These are phyloP conservation scores for Geotrichum australiense DNA, from an alignment of 1,139 yeast species.

Conservation along the genomic window DNA sequence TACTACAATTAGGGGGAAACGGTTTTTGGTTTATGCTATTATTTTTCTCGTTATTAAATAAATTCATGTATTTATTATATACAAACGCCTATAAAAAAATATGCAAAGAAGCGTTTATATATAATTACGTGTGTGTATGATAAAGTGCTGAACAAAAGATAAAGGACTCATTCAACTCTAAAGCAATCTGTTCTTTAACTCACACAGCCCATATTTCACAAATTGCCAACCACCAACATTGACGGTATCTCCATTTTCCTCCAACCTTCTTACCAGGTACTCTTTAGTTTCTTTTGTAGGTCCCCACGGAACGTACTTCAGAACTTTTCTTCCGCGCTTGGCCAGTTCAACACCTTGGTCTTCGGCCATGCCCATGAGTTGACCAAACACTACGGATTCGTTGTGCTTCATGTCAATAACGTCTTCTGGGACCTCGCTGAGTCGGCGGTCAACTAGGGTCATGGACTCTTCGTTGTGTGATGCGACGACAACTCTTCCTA, in stretches of 20 bases:
- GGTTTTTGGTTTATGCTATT: too few species aligned
- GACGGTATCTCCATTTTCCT: conserved; percentile 96
- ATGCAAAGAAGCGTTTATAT: too few species aligned
- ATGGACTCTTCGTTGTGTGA: conserved; percentile 84
- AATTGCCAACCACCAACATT: conserved; percentile 84
- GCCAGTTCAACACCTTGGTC: conserved; percentile 73
- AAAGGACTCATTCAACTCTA: too few species aligned
- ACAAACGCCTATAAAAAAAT: too few species aligned
- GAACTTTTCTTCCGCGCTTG: conserved; percentile 58
- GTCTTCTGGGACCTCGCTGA: conserved; percentile 26
- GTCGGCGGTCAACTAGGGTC: conserved; percentile 55
- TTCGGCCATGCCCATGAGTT: conserved; percentile 94
- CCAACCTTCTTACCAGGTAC: conserved; percentile 81
- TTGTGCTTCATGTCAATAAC: conserved; percentile 23
- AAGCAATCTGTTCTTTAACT: conserved; percentile 41
- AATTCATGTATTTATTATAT: too few species aligned
- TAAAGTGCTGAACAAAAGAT: too few species aligned
- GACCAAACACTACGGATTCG: conserved; percentile 70
- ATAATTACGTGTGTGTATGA: too few species aligned
- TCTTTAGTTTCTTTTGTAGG: conserved; percentile 93
- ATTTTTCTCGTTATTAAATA: too few species aligned
- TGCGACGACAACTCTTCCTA: conserved; percentile 87
- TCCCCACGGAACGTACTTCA: conserved; percentile 98
- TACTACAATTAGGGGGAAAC: too few species aligned
- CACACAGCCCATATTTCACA: conserved; percentile 48